A percentile compares a stretch with the other conserved stretches of the same genome.
Conservation (phyloP, 2,329 filamentous ascomycete genomes). For the Aspergillus felis region DNA sequence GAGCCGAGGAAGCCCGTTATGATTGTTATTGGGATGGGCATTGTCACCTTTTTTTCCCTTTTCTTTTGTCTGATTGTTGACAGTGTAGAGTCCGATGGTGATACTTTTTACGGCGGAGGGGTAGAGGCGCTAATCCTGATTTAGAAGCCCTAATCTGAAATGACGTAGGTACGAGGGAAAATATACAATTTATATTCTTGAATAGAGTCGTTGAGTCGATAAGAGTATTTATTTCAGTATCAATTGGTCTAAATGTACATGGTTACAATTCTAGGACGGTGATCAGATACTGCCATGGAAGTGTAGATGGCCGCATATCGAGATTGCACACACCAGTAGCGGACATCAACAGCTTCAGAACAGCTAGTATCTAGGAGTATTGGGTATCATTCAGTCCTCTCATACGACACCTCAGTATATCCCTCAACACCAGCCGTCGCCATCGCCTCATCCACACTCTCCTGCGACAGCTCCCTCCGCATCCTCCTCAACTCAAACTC, state of each 20-base stretch:
- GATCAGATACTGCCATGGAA: not conserved
- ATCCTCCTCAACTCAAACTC: slow-evolving; percentile 57
- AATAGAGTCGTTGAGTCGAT: not conserved
- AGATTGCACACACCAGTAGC: no score
- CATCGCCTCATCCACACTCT: slow-evolving; percentile 25
- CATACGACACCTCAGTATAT: slow-evolving; percentile 40
- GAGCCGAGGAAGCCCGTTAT: slow-evolving; percentile 94
- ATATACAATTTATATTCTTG: not conserved
- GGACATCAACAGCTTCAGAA: no score
- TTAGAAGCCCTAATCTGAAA: not conserved
- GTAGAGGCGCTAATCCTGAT: not conserved
- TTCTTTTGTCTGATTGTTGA: not conserved
- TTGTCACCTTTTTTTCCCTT: slow-evolving; percentile 23
- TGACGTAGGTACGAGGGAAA: not conserved
- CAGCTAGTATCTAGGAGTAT: no score
- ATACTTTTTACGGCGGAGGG: not conserved
- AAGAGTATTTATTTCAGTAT: not conserved
- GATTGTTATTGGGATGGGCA: slow-evolving; percentile 85
- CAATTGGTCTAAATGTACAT: not conserved
- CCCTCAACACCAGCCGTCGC: slow-evolving; percentile 28
- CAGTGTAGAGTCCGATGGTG: not conserved
- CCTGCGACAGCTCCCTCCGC: slow-evolving; percentile 21
- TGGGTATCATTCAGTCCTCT: not conserved
- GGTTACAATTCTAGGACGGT: not conserved
- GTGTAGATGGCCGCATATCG: not conserved